phyloP scores from a whole-genome alignment of 805 yeast genomes.

The Saccharomyces kudriavzevii region DNA sequence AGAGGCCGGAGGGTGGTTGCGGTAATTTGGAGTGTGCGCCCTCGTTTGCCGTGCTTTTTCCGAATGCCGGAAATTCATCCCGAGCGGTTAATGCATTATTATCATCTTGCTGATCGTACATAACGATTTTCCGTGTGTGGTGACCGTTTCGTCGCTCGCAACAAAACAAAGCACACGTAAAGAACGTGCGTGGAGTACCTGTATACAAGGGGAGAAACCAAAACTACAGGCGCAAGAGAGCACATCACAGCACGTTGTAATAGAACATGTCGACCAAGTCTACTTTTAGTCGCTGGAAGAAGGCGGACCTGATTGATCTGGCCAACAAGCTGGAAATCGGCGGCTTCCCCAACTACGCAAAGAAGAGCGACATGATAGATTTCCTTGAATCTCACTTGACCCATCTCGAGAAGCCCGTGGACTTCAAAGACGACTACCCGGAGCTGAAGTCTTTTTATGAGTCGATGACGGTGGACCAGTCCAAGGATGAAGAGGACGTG shows the following conservation, averaged over 20 bases:
- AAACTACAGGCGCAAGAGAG: background rate
- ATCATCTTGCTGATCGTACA: background rate
- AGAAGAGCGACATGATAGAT: conserved; percentile 15
- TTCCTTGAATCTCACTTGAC: conserved; percentile 14
- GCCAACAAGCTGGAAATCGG: conserved; percentile 18
- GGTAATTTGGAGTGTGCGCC: background rate
- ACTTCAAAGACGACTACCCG: conserved; percentile 20
- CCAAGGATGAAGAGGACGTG: background rate
- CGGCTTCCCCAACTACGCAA: conserved; percentile 11
- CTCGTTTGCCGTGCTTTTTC: background rate
- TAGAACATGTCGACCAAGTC: conserved; percentile 4
- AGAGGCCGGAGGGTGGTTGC: background rate
- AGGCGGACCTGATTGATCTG: conserved; percentile 22
- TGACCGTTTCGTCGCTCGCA: background rate
- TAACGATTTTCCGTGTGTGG: background rate
- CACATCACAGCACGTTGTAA: background rate
- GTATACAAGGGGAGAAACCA: background rate
- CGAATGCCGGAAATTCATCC: background rate
- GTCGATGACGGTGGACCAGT: conserved; percentile 1
- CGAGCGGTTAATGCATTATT: background rate
- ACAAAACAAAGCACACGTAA: background rate
- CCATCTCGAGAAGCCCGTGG: conserved; percentile 14
- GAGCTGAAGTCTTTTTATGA: conserved; percentile 22
- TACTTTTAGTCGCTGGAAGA: conserved; percentile 20
- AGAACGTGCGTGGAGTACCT: background rate